These are phyloP conservation scores for Microdochium bolleyi DNA, from an alignment of 2,329 filamentous ascomycete species.

Conservation along the genomic window DNA sequence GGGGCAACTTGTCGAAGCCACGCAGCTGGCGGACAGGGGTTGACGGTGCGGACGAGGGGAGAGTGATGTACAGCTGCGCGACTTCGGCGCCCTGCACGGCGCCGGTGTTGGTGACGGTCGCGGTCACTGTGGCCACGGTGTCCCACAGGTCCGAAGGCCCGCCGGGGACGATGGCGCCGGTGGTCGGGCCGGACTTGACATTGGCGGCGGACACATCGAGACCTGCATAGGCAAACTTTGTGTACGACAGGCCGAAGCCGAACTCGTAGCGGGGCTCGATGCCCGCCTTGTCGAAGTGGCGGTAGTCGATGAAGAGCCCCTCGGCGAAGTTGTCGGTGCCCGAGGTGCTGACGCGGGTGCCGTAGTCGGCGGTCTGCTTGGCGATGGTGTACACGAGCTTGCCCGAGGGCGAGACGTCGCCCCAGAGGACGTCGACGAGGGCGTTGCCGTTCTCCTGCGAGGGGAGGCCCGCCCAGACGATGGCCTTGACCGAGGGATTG, in stretches of 20 bases:
- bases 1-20: slow-evolving; percentile 51
- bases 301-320: slow-evolving; percentile 56
- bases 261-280: slow-evolving; percentile 57
- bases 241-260: slow-evolving; percentile 60
- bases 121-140: slow-evolving; percentile 39
- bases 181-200: slow-evolving; percentile 28
- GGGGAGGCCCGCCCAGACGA: slow-evolving; percentile 68
- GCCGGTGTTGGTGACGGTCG: slow-evolving; percentile 59
- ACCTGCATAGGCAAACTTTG: slow-evolving; percentile 53
- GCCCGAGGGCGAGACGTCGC: slow-evolving; percentile 34
- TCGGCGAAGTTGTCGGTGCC: slow-evolving; percentile 48
- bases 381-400: slow-evolving; percentile 45
- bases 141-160: slow-evolving; percentile 38
- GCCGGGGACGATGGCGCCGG: slow-evolving; percentile 29
- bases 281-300: slow-evolving; percentile 48
- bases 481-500: slow-evolving; percentile 64
- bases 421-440: slow-evolving; percentile 67
- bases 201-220: slow-evolving; percentile 30
- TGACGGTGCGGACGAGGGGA: slow-evolving; percentile 28
- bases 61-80: slow-evolving; percentile 49
- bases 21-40: slow-evolving; percentile 44
- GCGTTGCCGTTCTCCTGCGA: slow-evolving; percentile 71
- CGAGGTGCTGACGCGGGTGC: slow-evolving; percentile 18
- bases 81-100: slow-evolving; percentile 54
- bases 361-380: slow-evolving; percentile 36